A percentile compares a stretch with the other conserved stretches of the same genome.
Evolutionary conservation across 371 early-diverging fungal species (phyloP).

Genomic region (Coemansia sp.): DNA sequence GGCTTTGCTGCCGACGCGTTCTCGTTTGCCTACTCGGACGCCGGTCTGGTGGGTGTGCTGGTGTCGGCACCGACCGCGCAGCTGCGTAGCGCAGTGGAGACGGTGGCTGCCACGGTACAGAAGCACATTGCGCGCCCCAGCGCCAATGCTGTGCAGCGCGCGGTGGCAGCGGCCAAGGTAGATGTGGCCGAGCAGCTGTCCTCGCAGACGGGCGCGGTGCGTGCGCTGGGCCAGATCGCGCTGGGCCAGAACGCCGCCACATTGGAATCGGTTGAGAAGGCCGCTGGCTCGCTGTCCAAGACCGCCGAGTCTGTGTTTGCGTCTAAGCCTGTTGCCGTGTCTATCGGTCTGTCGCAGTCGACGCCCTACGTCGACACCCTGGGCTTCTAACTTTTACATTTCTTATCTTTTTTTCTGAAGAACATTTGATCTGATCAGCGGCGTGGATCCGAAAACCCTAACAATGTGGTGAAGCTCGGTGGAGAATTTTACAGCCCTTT

Average conservation of each 20-base stretch:
- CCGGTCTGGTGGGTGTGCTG: conserved; percentile 88
- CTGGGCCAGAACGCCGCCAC: conserved; percentile 62
- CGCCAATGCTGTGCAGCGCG: conserved; percentile 70
- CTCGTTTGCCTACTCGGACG: conserved; percentile 87
- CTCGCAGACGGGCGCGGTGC: conserved; percentile 61
- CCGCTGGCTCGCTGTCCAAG: conserved; percentile 61
- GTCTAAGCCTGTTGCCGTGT: conserved; percentile 78
- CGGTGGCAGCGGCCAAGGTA: conserved; percentile 82
- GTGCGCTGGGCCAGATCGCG: conserved; percentile 58
- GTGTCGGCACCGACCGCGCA: conserved; percentile 64
- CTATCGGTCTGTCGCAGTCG: conserved; percentile 72
- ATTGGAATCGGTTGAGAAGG: conserved; percentile 57
- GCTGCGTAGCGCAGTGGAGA: conserved; percentile 61
- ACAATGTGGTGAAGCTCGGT: too few relatives aligned
- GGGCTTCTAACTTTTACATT: conserved; percentile 34
- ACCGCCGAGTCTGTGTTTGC: conserved; percentile 67
- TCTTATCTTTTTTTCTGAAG: neutral
- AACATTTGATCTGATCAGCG: too few relatives aligned
- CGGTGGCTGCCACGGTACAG: conserved; percentile 70
- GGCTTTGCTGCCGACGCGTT: conserved; percentile 72
- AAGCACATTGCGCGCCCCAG: conserved; percentile 61
- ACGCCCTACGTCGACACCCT: conserved; percentile 87
- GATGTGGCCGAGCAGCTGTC: conserved; percentile 66
- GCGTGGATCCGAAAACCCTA: too few relatives aligned
- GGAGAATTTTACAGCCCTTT: too few relatives aligned